These are phyloP conservation scores for Solanum appendiculatum DNA, from an alignment of 257 asterid species.

Conservation along the genomic window DNA sequence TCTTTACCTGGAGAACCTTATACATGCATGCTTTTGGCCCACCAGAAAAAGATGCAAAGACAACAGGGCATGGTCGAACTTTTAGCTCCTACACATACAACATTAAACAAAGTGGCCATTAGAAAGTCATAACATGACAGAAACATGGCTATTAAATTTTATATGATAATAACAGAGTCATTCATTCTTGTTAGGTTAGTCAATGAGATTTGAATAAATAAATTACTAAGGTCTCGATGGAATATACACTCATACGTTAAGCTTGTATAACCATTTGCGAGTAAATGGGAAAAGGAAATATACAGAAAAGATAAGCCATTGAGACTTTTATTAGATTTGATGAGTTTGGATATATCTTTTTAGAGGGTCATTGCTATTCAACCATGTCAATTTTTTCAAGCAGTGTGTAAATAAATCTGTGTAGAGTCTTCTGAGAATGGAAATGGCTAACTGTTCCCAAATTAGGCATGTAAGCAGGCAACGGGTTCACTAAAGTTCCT, in stretches of 20 bases:
- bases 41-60: constrained; percentile 90
- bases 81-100: constrained; percentile 58
- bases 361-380: neutral
- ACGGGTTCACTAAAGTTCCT: neutral
- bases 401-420: neutral
- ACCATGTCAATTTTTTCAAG: neutral
- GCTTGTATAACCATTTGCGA: neutral
- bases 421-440: neutral
- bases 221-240: neutral
- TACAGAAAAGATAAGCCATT: neutral
- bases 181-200: neutral
- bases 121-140: neutral
- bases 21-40: constrained; percentile 98
- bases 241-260: neutral
- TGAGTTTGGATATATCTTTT: neutral
- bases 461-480: neutral
- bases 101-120: neutral
- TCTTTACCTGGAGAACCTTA: constrained; percentile 79
- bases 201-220: neutral
- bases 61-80: constrained; percentile 77
- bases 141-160: neutral
- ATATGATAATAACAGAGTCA: neutral
- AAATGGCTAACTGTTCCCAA: neutral
- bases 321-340: neutral
- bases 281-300: neutral